Evolutionary conservation across 768 basidiomycete genomes (phyloP).

Genomic region (Agrocybe chaxingu): DNA sequence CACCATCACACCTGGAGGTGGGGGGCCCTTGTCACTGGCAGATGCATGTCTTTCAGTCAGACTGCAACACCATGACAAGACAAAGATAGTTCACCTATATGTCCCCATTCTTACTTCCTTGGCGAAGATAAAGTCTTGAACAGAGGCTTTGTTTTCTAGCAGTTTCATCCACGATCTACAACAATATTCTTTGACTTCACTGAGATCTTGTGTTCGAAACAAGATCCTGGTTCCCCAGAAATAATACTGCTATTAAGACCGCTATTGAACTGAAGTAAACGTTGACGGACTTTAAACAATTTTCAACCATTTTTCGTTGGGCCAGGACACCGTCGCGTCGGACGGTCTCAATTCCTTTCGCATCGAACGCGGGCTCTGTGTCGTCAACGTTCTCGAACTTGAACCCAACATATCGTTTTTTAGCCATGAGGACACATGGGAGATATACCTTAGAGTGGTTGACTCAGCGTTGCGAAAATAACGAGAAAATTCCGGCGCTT

Average conservation of each 20-base stretch:
- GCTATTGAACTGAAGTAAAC: neutral
- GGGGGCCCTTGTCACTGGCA: constrained; percentile 73
- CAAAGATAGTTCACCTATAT: constrained; percentile 61
- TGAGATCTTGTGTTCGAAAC: constrained; percentile 88
- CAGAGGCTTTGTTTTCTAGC: constrained; percentile 70
- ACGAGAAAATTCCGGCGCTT: constrained; percentile 5
- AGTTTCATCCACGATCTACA: constrained; percentile 81
- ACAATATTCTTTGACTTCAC: constrained; percentile 86
- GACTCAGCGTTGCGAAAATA: neutral
- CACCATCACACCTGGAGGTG: constrained; percentile 89
- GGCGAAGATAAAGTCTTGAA: constrained; percentile 94
- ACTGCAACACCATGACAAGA: neutral
- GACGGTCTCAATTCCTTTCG: constrained; percentile 97
- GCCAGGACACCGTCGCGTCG: constrained; percentile 89
- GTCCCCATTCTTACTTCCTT: constrained; percentile 93
- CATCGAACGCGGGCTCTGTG: constrained; percentile 78
- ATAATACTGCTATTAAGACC: neutral
- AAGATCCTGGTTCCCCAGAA: constrained; percentile 56
- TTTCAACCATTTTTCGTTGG: constrained; percentile 90
- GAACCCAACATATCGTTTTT: constrained; percentile 98
- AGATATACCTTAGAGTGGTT: constrained; percentile 78
- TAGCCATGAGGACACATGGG: constrained; percentile 93
- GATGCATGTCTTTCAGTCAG: neutral
- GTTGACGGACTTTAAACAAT: constrained; percentile 70
- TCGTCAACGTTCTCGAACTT: constrained; percentile 89